A percentile compares a stretch with the other conserved stretches of the same genome.
These are phyloP conservation scores for Pichia californica DNA, from an alignment of 805 yeast species.

Conservation along the genomic window DNA sequence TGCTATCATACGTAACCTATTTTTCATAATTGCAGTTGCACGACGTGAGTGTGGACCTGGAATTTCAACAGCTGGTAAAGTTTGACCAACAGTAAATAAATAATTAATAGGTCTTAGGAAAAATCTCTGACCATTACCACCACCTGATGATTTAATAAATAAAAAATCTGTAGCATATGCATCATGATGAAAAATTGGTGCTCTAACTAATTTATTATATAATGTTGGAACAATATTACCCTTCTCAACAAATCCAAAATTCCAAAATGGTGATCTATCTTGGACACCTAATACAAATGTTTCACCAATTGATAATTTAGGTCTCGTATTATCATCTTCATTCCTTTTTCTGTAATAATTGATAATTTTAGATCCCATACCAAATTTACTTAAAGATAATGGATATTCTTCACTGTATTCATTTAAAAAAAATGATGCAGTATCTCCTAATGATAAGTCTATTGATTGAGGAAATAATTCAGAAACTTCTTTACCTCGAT, in stretches of 20 bases:
- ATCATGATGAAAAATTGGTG: constrained; percentile 90
- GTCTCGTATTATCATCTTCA: constrained; percentile 78
- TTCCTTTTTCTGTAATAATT: constrained; percentile 84
- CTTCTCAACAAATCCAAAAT: constrained; percentile 91
- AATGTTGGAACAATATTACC: constrained; percentile 92
- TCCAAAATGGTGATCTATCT: constrained; percentile 97
- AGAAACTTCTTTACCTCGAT: constrained; percentile 71
- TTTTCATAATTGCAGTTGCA: constrained; percentile 88
- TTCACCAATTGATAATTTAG: constrained; percentile 85
- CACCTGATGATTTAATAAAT: constrained; percentile 72
- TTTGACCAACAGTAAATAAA: constrained; percentile 84
- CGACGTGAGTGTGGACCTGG: constrained; percentile 98
- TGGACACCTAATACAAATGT: constrained; percentile 94
- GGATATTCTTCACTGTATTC: constrained; percentile 93
- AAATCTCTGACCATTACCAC: constrained; percentile 59
- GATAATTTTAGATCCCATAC: constrained; percentile 92
- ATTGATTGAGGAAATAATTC: constrained; percentile 66
- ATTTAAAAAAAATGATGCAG: constrained; percentile 66
- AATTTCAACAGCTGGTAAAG: constrained; percentile 86
- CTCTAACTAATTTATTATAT: constrained; percentile 85
- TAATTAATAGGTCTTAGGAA: constrained; percentile 64
- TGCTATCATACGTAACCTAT: constrained; percentile 88
- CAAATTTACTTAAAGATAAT: constrained; percentile 73
- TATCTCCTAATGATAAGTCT: constrained; percentile 80
- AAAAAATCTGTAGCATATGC: constrained; percentile 73